Evolutionary conservation across 345 rosid species (phyloP), one percentile per base, ranked within the genome.

Genomic region (Eucalyptus sp.): DNA sequence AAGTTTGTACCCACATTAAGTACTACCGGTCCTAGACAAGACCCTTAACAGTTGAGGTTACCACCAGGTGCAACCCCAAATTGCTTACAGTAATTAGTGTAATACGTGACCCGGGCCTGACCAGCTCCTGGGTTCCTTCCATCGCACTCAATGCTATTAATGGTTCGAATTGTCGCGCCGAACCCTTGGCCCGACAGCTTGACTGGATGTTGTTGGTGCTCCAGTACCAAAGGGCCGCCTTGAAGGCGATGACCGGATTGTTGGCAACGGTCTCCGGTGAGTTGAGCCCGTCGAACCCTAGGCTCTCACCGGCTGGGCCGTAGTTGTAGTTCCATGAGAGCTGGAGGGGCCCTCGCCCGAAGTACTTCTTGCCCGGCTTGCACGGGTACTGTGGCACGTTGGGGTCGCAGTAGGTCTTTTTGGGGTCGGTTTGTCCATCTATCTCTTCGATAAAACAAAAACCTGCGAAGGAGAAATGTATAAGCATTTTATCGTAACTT

Each of bases 221-320:
- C 97, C 97, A 95, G 89, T 90, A 95, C 97, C 96, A 94, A 10
- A 95, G 48, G 44, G 86, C 92, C 1, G 94, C 91, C 91, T 91
- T 90, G 90, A 94, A 95, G 43, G 96, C 90, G 71, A 92, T 87
- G 54, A 68, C 87, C 9, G 93, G 90, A 90, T 91, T 91, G 24
- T 86, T 92, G 49, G 92, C 89, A 6, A 93, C 96, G 0, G 87
- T 90, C 15, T 93, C 96, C 0, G 97, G 97, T 49, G 93, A 86
- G 52, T 89, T 51, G 41, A 94, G 85, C 17, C 92, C 93, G 49
- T 93, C 86, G 6, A 95, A 91, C 17, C 60, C 44, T 3, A 95
- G 86, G 90, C 79, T 89, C 7, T 87, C 13, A 3, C 96, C 96
- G 25, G 94, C 94, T 1, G 92, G 54, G 13, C 96, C 95, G 80